These are phyloP conservation scores for Aschersonia sp. DNA, from an alignment of 2,329 filamentous ascomycete species.

Conservation along the genomic window DNA sequence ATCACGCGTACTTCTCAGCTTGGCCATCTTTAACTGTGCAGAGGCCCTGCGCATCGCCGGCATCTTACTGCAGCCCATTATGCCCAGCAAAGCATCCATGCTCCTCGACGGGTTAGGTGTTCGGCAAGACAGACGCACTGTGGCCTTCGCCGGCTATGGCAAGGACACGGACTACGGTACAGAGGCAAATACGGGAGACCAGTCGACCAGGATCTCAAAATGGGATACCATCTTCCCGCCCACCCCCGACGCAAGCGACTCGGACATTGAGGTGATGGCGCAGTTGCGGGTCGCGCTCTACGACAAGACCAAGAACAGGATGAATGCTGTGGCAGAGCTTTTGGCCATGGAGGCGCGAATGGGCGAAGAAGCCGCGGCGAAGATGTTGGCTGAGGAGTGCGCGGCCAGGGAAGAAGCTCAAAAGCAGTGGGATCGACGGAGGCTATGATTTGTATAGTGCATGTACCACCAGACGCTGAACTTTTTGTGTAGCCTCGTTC, in stretches of 20 bases:
- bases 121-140: slow-evolving; percentile 39
- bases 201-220: slow-evolving; percentile 17
- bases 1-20: slow-evolving; percentile 29
- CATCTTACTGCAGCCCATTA: slow-evolving; percentile 82
- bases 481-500: too few relatives aligned
- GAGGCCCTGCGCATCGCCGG: slow-evolving; percentile 68
- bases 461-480: too few relatives aligned
- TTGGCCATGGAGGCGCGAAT: slow-evolving; percentile 15
- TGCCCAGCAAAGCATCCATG: slow-evolving; percentile 60
- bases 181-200: slow-evolving; percentile 9
- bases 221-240: slow-evolving; percentile 38
- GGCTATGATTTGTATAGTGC: not conserved
- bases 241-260: slow-evolving; percentile 10
- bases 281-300: slow-evolving; percentile 6
- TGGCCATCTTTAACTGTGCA: slow-evolving; percentile 52
- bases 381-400: slow-evolving; percentile 8
- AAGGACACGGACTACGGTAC: slow-evolving; percentile 57
- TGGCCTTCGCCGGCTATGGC: slow-evolving; percentile 46
- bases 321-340: slow-evolving; percentile 12
- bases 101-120: slow-evolving; percentile 73
- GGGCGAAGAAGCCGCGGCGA: slow-evolving; percentile 9
- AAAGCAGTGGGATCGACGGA: not conserved
- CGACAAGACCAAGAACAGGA: slow-evolving; percentile 11
- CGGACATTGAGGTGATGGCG: slow-evolving; percentile 10
- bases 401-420: not conserved